A percentile compares a stretch with the other conserved stretches of the same genome.
Conservation (phyloP, 2,329 filamentous ascomycete genomes). For the Fusarium avenaceum region DNA sequence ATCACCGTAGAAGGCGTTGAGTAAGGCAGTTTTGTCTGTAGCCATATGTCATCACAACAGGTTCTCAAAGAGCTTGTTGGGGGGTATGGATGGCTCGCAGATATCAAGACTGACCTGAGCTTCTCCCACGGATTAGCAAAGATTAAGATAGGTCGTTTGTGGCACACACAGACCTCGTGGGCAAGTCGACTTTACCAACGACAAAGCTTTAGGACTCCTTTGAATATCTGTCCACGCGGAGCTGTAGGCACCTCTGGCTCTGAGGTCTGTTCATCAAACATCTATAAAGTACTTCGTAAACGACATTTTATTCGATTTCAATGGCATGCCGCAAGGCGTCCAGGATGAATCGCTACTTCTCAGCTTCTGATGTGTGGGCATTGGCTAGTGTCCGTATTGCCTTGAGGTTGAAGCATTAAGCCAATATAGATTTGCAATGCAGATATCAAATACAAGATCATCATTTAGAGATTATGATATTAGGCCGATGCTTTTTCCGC, state of each 20-base stretch:
- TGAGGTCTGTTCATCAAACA: too few relatives aligned
- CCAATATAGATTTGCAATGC: background rate
- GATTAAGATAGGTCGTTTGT: too few relatives aligned
- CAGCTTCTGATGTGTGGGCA: background rate
- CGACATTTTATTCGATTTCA: background rate
- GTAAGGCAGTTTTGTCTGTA: background rate
- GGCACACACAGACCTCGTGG: too few relatives aligned
- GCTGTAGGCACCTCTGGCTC: too few relatives aligned
- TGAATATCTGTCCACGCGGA: too few relatives aligned
- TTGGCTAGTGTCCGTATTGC: background rate
- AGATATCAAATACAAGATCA: background rate
- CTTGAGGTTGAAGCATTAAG: background rate
- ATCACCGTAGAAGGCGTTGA: background rate
- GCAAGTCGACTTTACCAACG: too few relatives aligned
- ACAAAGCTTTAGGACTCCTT: too few relatives aligned
- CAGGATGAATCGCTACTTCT: background rate
- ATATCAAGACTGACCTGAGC: too few relatives aligned
- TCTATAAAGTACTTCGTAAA: too few relatives aligned
- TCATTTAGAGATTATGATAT: background rate
- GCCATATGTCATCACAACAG: background rate
- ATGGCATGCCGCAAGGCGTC: background rate
- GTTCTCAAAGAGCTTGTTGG: background rate
- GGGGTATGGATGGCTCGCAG: too few relatives aligned
- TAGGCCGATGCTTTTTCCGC: background rate
- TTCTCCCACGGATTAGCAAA: too few relatives aligned